Evolutionary conservation across 768 basidiomycete species (phyloP).

Genomic region (Leccinellum rugosiceps): DNA sequence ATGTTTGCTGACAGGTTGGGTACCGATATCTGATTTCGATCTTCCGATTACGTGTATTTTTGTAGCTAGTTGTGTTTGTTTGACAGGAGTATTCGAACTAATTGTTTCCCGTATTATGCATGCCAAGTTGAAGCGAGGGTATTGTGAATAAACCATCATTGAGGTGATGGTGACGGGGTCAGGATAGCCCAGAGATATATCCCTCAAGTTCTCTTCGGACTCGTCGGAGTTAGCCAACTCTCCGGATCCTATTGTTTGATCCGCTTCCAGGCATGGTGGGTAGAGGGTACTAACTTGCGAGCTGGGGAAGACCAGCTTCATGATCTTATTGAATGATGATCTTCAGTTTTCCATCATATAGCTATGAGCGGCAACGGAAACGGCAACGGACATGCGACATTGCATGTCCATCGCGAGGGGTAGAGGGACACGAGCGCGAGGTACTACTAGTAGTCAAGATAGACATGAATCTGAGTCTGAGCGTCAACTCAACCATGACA

Average conservation of each 20-base stretch:
- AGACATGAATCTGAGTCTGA: too few species aligned
- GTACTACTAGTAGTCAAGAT: too few species aligned
- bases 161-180: background rate
- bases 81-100: background rate
- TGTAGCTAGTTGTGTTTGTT: background rate
- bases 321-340: background rate
- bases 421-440: too few species aligned
- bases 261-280: too few species aligned
- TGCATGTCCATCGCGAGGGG: too few species aligned
- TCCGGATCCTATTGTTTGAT: too few species aligned
- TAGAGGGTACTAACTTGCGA: too few species aligned
- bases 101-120: background rate
- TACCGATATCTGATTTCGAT: background rate
- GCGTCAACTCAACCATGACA: too few species aligned
- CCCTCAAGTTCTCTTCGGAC: background rate
- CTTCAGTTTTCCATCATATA: background rate
- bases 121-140: background rate
- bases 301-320: background rate
- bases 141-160: background rate
- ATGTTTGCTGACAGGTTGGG: background rate
- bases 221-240: too few species aligned
- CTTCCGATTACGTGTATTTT: background rate
- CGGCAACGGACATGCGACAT: too few species aligned
- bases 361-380: too few species aligned
- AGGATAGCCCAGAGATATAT: background rate